Percentiles rank a stretch among this genome's conserved stretches.
Conservation (phyloP, 345 rosid species). For the Barbarea vulgaris region DNA sequence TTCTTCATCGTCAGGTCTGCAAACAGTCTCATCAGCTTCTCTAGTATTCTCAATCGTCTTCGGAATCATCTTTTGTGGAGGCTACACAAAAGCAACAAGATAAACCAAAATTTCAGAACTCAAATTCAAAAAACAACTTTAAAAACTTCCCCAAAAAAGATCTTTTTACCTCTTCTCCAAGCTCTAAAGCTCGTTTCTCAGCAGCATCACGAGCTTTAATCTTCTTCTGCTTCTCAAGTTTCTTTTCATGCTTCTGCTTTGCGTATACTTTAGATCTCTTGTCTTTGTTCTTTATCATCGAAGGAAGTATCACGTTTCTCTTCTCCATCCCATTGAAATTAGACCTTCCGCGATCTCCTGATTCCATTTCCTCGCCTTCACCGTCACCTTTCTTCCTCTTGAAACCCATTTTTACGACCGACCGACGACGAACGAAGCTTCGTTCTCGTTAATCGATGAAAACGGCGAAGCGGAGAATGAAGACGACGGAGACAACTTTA, state of each 20-base stretch:
- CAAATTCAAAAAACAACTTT: background rate
- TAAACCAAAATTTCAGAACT: background rate
- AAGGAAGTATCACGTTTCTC: conserved; percentile 70
- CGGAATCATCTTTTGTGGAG: conserved; percentile 67
- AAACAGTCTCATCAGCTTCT: conserved; percentile 85
- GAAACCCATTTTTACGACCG: conserved; percentile 46
- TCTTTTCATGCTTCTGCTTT: conserved; percentile 80
- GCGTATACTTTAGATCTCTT: conserved; percentile 82
- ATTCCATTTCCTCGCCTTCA: conserved; percentile 39
- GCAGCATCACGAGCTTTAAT: conserved; percentile 75
- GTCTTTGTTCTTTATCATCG: conserved; percentile 91
- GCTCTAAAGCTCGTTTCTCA: conserved; percentile 79
- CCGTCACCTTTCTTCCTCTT: conserved; percentile 53
- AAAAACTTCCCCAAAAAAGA: background rate
- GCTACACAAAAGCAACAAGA: conserved; percentile 49
- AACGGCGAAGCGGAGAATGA: conserved; percentile 17
- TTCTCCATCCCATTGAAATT: conserved; percentile 34
- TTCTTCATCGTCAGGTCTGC: conserved; percentile 93
- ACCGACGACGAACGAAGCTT: background rate
- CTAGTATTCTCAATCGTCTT: conserved; percentile 93
- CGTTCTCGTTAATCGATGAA: background rate
- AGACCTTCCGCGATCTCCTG: conserved; percentile 20
- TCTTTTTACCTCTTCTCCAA: conserved; percentile 81
- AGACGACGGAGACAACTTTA: conserved; percentile 16
- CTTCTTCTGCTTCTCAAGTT: conserved; percentile 87